These are phyloP conservation scores for Scedosporium dehoogii DNA, from an alignment of 2,329 filamentous ascomycete genomes.

Conservation along the genomic window DNA sequence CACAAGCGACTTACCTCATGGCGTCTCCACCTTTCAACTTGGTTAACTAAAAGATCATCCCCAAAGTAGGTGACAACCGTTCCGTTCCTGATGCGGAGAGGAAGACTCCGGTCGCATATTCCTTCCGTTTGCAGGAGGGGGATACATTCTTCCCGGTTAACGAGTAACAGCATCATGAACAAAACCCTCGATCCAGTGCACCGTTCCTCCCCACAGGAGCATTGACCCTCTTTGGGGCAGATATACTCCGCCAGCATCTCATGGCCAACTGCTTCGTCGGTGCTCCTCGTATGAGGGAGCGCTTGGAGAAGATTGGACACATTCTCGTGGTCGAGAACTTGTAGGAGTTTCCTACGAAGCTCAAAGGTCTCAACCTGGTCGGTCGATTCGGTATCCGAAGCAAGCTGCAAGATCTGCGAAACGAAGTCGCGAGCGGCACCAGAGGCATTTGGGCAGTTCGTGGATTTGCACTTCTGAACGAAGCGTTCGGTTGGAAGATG, in stretches of 20 bases:
- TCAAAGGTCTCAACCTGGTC: neutral
- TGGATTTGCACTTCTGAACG: no score
- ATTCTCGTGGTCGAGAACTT: neutral
- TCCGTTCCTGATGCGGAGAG: neutral
- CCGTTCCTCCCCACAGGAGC: neutral
- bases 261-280: neutral
- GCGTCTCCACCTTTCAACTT: neutral
- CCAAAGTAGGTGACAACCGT: neutral
- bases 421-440: neutral
- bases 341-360: neutral
- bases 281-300: neutral
- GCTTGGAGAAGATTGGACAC: neutral
- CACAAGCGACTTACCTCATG: neutral
- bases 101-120: neutral
- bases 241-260: neutral
- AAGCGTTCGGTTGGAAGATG: no score
- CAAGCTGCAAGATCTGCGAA: neutral
- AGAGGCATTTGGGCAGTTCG: neutral
- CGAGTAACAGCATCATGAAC: neutral
- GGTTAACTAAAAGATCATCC: no score
- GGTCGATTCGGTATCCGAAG: neutral
- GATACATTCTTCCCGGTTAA: neutral
- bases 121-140: neutral
- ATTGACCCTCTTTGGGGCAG: neutral
- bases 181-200: neutral